Conservation (phyloP, 1,284 basidiomycete species). For the Trichosporon coremiiforme region DNA sequence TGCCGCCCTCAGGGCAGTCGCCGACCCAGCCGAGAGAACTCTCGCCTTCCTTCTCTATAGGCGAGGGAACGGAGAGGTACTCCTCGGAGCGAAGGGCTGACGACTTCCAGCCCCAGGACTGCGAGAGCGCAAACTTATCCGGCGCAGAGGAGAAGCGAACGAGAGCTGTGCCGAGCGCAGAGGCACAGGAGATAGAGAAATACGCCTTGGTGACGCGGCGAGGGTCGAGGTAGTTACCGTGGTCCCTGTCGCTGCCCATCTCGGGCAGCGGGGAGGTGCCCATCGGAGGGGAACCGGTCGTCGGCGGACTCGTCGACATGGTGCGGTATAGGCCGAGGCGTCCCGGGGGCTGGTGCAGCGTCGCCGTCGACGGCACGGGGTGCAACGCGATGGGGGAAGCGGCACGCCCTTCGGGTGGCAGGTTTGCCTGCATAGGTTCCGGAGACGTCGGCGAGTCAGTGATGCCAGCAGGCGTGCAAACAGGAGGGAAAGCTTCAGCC, state of each 20-base stretch:
- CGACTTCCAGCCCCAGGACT: constrained; percentile 61
- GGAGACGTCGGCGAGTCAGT: constrained; percentile 1
- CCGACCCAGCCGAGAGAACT: constrained; percentile 58
- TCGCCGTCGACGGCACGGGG: constrained; percentile 7
- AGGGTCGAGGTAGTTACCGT: constrained; percentile 53
- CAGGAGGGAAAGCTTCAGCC: constrained; percentile 58
- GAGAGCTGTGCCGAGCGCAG: constrained; percentile 75
- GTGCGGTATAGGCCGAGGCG: constrained; percentile 26
- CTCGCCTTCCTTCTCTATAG: constrained; percentile 63
- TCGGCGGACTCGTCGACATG: constrained; percentile 27
- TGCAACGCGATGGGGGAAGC: constrained; percentile 4
- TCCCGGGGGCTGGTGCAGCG: constrained; percentile 17
- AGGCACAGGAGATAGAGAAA: constrained; percentile 81
- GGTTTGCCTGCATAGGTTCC: neutral
- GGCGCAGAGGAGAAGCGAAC: constrained; percentile 80
- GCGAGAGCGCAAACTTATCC: constrained; percentile 73
- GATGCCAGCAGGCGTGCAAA: constrained; percentile 20
- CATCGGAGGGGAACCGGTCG: constrained; percentile 23
- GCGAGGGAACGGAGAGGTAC: constrained; percentile 45
- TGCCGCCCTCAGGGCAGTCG: constrained; percentile 60
- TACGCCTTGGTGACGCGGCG: constrained; percentile 60
- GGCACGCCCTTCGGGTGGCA: constrained; percentile 11
- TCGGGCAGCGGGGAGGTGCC: constrained; percentile 24
- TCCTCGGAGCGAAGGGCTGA: constrained; percentile 54
- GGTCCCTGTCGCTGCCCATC: constrained; percentile 27